Conservation (phyloP, 129 eudicot species). For the sunflower (Helianthus annuus) region DNA sequence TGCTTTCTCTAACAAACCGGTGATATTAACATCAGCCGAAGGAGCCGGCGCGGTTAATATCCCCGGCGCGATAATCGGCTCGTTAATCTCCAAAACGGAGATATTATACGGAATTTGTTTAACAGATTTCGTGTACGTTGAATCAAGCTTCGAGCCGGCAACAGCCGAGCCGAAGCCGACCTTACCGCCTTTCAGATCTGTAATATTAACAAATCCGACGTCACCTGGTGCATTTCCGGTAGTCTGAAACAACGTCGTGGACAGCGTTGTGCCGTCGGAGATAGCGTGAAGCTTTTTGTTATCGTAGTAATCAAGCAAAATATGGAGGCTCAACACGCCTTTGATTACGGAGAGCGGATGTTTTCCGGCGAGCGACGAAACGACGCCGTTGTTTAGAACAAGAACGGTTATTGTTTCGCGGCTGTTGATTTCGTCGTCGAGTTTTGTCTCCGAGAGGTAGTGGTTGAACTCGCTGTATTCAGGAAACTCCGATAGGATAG, state of each 20-base stretch:
- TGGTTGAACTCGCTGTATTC: constrained; percentile 41
- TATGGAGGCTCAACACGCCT: constrained; percentile 33
- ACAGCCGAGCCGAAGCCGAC: constrained; percentile 85
- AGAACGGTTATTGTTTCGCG: constrained; percentile 37
- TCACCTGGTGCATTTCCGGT: constrained; percentile 66
- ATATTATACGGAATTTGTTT: constrained; percentile 55
- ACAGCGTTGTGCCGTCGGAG: constrained; percentile 58
- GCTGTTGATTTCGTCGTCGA: constrained; percentile 42
- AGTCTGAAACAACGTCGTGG: constrained; percentile 81
- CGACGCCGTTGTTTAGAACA: constrained; percentile 30
- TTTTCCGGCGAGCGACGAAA: constrained; percentile 36
- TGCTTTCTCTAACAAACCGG: constrained; percentile 47
- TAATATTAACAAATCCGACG: constrained; percentile 70
- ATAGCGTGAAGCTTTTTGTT: constrained; percentile 45
- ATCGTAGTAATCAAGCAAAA: constrained; percentile 36
- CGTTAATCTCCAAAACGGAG: constrained; percentile 36
- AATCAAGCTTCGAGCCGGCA: constrained; percentile 60
- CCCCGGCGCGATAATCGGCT: constrained; percentile 53
- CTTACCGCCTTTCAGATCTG: constrained; percentile 75
- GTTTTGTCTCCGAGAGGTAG: constrained; percentile 36
- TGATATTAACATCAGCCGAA: constrained; percentile 53
- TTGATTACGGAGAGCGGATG: constrained; percentile 36
- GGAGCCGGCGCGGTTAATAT: constrained; percentile 65
- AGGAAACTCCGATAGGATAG: constrained; percentile 28
- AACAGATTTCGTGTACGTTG: constrained; percentile 61